Conservation (phyloP, 2,329 filamentous ascomycete species). For the Apiospora phragmitis region DNA sequence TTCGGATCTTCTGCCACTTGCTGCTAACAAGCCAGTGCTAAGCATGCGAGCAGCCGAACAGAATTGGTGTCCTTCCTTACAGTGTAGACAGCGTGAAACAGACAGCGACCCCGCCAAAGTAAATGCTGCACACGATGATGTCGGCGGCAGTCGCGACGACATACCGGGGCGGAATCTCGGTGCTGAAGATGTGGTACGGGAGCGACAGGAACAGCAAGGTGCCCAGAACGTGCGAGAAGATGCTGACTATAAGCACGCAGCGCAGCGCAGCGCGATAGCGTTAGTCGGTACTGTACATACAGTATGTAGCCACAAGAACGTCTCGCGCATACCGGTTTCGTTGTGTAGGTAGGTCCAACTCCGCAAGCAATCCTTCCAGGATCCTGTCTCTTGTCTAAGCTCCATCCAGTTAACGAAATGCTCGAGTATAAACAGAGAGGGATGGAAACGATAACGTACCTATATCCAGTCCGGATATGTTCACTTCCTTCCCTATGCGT, state of each 20-base stretch:
- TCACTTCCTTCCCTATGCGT: constrained; percentile 21
- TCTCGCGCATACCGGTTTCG: constrained; percentile 31
- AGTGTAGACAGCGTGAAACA: constrained; percentile 47
- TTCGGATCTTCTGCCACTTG: too few relatives aligned
- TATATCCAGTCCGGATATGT: constrained; percentile 23
- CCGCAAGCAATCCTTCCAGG: constrained; percentile 23
- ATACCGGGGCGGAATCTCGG: constrained; percentile 37
- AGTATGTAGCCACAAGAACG: not conserved
- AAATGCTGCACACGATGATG: constrained; percentile 33
- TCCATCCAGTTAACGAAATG: not conserved
- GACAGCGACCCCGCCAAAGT: constrained; percentile 43
- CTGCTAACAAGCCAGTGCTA: too few relatives aligned
- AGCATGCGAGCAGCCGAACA: too few relatives aligned
- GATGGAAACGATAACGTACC: constrained; percentile 12
- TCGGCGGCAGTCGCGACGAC: constrained; percentile 36
- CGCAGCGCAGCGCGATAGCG: not conserved
- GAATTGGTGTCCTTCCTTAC: too few relatives aligned
- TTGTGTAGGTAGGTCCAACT: constrained; percentile 37
- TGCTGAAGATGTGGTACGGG: constrained; percentile 37
- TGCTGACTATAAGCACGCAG: constrained; percentile 43
- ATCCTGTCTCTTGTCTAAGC: constrained; percentile 12
- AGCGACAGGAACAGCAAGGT: constrained; percentile 39
- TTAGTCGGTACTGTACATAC: constrained; percentile 11
- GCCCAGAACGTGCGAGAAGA: constrained; percentile 46
- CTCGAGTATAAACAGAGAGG: not conserved